Base-by-base conservation (phyloP, 768 basidiomycete species). In the Candolleomyces eurysporus region DNA sequence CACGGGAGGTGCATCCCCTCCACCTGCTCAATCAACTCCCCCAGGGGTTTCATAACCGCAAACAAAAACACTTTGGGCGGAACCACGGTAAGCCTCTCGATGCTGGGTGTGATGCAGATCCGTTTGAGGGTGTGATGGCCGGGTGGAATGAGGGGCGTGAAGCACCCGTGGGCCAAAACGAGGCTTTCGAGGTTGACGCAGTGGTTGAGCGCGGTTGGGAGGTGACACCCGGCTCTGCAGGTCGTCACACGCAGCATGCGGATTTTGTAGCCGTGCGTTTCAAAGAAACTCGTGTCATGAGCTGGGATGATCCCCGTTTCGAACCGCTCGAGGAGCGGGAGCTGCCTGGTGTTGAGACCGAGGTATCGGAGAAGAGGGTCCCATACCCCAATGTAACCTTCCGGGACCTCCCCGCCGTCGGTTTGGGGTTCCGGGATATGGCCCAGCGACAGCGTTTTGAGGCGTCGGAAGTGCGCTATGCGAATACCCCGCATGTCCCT, bases 71-170 rank as follows among this genome's bases (percentile, higher is more conserved):
- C 68, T 26, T 70, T 71, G 9, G 63, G 57, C 1, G 80, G 81
- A 2, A 78, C 78, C 1, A 65, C 68, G 10, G 76, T 69, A 7
- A 68, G 42, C 26, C 79, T 70, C 21, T 79, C 80, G 43, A 73
- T 70, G 36, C 72, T 65, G n/a, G 81, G 80, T 19, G 75, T 69
- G 55, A 82, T 75, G 40, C 79, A 80, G 17, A 82, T 80, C n/a
- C 76, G 73, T 45, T 69, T 65, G 3, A 82, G 63, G 0, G 73
- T 64, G 2, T 77, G 74, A 57, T 82, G 80, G n/a, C 69, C 71
- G 7, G 68, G 64, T 0, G 76, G 75, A 6, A 79, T 68, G 10
- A 67, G 56, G 19, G 72, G 59, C 4, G 48, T 31, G 2, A 63
- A 56, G 67, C 72, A 21, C 8, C 49, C 26, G 66, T 76, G 63